Evolutionary conservation across 768 basidiomycete species (phyloP).

Genomic region (Amanita rimosa): DNA sequence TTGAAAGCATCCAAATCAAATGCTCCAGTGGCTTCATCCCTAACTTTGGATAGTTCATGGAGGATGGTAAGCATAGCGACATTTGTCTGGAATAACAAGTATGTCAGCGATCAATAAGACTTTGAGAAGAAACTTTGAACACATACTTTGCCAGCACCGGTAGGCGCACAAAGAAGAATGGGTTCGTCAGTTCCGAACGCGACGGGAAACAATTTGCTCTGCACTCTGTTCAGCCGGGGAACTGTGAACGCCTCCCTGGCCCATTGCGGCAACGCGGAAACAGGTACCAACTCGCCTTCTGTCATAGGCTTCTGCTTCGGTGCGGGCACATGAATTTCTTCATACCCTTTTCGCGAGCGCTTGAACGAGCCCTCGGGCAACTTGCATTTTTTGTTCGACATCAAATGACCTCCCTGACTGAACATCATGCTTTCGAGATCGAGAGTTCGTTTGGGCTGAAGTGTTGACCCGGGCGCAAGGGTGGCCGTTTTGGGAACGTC

Average conservation of each 20-base stretch:
- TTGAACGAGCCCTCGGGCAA: conserved; percentile 98
- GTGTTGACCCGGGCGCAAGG: conserved; percentile 74
- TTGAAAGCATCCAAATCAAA: conserved; percentile 91
- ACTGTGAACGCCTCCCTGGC: conserved; percentile 80
- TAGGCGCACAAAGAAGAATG: conserved; percentile 91
- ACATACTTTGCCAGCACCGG: conserved; percentile 93
- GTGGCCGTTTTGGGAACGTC: conserved; percentile 76
- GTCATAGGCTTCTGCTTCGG: conserved; percentile 65
- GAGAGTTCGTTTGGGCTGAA: conserved; percentile 76
- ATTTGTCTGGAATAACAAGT: conserved; percentile 60
- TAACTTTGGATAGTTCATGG: conserved; percentile 79
- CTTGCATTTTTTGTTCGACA: conserved; percentile 99
- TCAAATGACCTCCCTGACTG: conserved; percentile 89
- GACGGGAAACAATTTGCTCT: conserved; percentile 86
- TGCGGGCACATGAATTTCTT: conserved; percentile 94
- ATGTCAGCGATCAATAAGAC: background rate
- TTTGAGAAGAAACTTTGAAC: background rate
- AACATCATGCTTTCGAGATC: conserved; percentile 96
- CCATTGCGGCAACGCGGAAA: conserved; percentile 75
- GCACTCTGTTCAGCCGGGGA: conserved; percentile 76
- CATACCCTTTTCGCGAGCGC: conserved; percentile 90
- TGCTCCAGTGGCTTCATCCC: conserved; percentile 67
- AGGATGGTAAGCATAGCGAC: conserved; percentile 95
- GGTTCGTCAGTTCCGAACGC: conserved; percentile 96
- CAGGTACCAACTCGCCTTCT: conserved; percentile 60